Base-by-base conservation (phyloP, 2,329 filamentous ascomycete genomes). In the Trichoderma citrinoviride region DNA sequence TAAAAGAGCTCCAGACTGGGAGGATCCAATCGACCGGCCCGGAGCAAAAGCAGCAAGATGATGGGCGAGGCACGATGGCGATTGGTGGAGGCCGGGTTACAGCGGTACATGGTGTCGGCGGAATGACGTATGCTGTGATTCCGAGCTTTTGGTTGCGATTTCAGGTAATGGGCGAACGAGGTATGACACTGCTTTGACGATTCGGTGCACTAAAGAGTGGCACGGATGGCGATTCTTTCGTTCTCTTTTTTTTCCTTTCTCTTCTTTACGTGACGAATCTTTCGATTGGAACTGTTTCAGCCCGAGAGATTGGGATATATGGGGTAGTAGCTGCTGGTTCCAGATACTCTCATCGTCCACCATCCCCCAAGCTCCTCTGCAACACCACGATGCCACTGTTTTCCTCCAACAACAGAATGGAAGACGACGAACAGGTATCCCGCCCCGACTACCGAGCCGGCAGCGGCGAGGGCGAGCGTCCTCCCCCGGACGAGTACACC, bases 401-500 rank as follows among this genome's bases (percentile, higher is more conserved):
- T 70, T 70, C 71, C 23, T 75, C 71, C 23, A 75, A 71, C 19
- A 67, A 66, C 15, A 68, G 67, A 25, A 56, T 69, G 47, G 71
- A 71, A 15, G 67, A 69, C 60, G 70, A 67, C 23, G 65, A 66
- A 33, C 69, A 69, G 14, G 66, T 67, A n/a, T 7, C 17, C 33
- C 53, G 46, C 25, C 53, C 44, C n/a, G 61, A 58, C 23, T 21
- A 23, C 43, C 53, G 43, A 3, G 23, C 44, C 29, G 54, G 23
- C 25, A 15, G 23, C 14, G 65, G 66, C 50, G 64, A 68, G 43
- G 66, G 67, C 14, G 68, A 73, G 23, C 70, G 69, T 33, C 67
- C 72, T 21, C 74, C 33, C 12, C 33, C 81, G 7, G 77, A 84
- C 68, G 85, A 87, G 72, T 83, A 84, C 68, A 87, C 84, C 3